Evolutionary conservation across 352 stramenopile genomes (phyloP).

Genomic region (Globisporangium orthogonon): DNA sequence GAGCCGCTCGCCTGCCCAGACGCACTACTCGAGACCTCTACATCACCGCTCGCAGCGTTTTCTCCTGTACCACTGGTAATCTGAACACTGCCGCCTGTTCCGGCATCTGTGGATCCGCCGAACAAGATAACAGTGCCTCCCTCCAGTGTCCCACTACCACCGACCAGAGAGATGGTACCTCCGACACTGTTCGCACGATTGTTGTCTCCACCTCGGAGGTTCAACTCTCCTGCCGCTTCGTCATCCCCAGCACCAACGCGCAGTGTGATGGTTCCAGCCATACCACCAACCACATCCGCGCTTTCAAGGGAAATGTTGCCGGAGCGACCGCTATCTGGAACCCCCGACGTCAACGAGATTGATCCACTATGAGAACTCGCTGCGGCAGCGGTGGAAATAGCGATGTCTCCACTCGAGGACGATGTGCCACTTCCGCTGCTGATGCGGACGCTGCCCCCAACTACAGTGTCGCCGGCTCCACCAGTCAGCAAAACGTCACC

Average conservation of each 20-base stretch:
- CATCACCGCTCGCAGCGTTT: slow-evolving; percentile 18
- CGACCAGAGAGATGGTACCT: slow-evolving; percentile 12
- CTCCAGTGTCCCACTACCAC: slow-evolving; percentile 11
- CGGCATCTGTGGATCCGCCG: slow-evolving; percentile 12
- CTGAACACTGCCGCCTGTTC: slow-evolving; percentile 20
- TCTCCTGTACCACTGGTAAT: slow-evolving; percentile 21
- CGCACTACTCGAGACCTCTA: slow-evolving; percentile 18
- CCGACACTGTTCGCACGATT: slow-evolving; percentile 9
- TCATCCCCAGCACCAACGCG: slow-evolving; percentile 13
- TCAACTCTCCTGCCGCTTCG: slow-evolving; percentile 10
- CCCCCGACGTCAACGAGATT: slow-evolving; percentile 14
- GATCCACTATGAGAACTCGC: slow-evolving; percentile 12
- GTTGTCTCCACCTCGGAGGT: slow-evolving; percentile 15
- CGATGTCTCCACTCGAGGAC: slow-evolving; percentile 10
- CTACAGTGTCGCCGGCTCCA: slow-evolving; percentile 10
- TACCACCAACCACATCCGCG: slow-evolving; percentile 10
- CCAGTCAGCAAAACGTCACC: slow-evolving; percentile 13
- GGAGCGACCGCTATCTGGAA: slow-evolving; percentile 9
- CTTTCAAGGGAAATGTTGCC: slow-evolving; percentile 14
- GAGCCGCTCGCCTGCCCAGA: slow-evolving; percentile 16
- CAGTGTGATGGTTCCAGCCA: slow-evolving; percentile 14
- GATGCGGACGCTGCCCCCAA: slow-evolving; percentile 18
- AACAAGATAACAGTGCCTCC: slow-evolving; percentile 16
- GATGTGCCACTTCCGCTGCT: slow-evolving; percentile 15
- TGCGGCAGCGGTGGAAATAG: slow-evolving; percentile 9